Base-by-base conservation (phyloP, 2,329 filamentous ascomycete genomes). In the Diplodia sapinea region DNA sequence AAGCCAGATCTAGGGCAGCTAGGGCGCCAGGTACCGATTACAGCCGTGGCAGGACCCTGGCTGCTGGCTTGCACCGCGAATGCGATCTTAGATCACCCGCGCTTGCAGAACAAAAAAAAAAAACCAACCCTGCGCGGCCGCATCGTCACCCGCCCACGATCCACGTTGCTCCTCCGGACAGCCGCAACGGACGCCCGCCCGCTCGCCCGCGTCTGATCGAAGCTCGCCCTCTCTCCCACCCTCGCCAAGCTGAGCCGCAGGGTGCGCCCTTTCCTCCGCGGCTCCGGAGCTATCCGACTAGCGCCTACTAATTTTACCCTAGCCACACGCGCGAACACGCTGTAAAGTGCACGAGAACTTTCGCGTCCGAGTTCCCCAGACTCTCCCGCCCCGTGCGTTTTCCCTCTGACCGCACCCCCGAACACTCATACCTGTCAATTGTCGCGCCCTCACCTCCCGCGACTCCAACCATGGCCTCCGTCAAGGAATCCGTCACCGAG, bases 401-500 rank as follows among this genome's bases (percentile, higher is more conserved):
- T 63, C 59, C 59, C 59, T 63, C 47, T 26, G 47, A 63, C 59
- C 59, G 59, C 59, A 63, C 59, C 38, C 59, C 59, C 36, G 36
- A 36, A 23, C 31, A 36, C 26, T 31, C 59, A 36, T 31, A 51
- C 17, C 43, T 63, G 59, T 51, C 59, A 63, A 65, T 65, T 65
- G 62, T 65, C 62, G 62, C 62, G 62, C 49, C 13, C 33, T n/a
- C 31, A 5, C 62, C 50, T 20, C 23, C 62, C 40, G 33, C 50
- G 38, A 31, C 62, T 20, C 8, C 49, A 65, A 61, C 54, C 65
- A 68, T 68, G 66, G 66, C 66, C 20, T 74, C 77, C 51, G 74
- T 96, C 78, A 96, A 93, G 83, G 92, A 94, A 82, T 87, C 79
- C 74, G 80, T 83, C 70, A 79, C 80, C 72, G 82, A 83, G 75